A percentile compares a stretch with the other conserved stretches of the same genome.
Conservation (phyloP, 2,329 filamentous ascomycete genomes). For the Metarhizium sp. region DNA sequence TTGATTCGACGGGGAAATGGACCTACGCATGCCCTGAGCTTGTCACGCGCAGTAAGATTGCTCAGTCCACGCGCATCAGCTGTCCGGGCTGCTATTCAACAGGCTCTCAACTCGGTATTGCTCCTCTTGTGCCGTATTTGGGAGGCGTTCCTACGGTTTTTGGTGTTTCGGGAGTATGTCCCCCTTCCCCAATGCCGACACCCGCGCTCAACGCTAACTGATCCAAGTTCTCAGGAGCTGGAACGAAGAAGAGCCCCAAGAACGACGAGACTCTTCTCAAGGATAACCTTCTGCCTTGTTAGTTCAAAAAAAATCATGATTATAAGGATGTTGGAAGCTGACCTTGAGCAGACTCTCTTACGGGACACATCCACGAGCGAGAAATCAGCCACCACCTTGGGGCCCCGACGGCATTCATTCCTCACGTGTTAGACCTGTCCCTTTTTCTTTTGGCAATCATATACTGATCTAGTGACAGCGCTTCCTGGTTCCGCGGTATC, state of each 20-base stretch:
- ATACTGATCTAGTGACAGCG: neutral
- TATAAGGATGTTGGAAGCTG: neutral
- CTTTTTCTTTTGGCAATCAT: no score
- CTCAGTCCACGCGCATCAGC: constrained; percentile 69
- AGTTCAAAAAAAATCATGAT: neutral
- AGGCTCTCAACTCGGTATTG: constrained; percentile 80
- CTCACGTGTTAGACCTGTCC: constrained; percentile 61
- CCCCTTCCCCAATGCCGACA: no score
- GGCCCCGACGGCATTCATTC: constrained; percentile 70
- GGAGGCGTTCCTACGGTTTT: constrained; percentile 75
- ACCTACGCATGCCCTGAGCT: constrained; percentile 83
- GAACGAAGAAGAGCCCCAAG: constrained; percentile 88
- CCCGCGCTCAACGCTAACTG: neutral
- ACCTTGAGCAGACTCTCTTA: constrained; percentile 53
- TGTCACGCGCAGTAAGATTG: constrained; percentile 60
- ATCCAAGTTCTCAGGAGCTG: constrained; percentile 39
- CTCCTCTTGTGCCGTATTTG: constrained; percentile 68
- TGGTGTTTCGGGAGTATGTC: neutral
- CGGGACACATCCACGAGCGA: constrained; percentile 88
- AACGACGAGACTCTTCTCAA: constrained; percentile 78
- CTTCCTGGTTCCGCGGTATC: constrained; percentile 53
- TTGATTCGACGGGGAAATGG: constrained; percentile 42
- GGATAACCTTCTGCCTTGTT: constrained; percentile 62
- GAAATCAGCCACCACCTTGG: constrained; percentile 79
- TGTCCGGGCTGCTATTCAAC: constrained; percentile 97